Evolutionary conservation across 345 rosid species (phyloP).

Genomic region (Orychophragmus violaceus): DNA sequence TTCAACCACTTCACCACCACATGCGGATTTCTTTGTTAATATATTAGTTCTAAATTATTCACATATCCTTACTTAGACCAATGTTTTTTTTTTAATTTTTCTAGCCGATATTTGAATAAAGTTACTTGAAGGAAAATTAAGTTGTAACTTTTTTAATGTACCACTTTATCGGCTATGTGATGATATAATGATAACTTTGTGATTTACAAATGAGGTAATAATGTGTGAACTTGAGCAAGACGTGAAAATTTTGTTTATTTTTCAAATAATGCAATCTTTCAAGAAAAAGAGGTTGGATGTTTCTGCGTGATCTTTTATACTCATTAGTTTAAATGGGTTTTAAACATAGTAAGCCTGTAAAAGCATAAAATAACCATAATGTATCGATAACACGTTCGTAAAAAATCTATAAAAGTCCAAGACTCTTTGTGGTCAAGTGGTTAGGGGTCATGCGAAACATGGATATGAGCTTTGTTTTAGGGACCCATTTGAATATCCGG

Average conservation of each 20-base stretch:
- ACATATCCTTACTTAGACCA: background rate
- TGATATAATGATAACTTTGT: background rate
- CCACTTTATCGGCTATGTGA: background rate
- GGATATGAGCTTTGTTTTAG: too few relatives aligned
- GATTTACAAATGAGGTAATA: background rate
- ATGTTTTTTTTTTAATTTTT: background rate
- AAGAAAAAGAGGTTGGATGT: too few relatives aligned
- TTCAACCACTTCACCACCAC: background rate
- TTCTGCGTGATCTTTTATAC: background rate
- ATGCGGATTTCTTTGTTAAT: background rate
- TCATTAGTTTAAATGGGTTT: background rate
- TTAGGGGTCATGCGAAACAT: too few relatives aligned
- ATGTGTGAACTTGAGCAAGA: too few relatives aligned
- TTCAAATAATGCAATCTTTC: background rate
- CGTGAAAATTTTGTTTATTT: background rate
- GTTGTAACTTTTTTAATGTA: background rate
- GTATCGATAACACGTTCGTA: background rate
- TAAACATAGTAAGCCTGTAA: background rate
- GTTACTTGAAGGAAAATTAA: background rate
- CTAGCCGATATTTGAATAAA: background rate
- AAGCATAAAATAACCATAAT: background rate
- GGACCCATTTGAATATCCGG: too few relatives aligned
- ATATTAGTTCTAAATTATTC: background rate
- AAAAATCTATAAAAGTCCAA: too few relatives aligned
- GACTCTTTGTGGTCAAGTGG: too few relatives aligned